Conservation (phyloP, 192 early-diverging fungal species). For the Coemansia sp. region DNA sequence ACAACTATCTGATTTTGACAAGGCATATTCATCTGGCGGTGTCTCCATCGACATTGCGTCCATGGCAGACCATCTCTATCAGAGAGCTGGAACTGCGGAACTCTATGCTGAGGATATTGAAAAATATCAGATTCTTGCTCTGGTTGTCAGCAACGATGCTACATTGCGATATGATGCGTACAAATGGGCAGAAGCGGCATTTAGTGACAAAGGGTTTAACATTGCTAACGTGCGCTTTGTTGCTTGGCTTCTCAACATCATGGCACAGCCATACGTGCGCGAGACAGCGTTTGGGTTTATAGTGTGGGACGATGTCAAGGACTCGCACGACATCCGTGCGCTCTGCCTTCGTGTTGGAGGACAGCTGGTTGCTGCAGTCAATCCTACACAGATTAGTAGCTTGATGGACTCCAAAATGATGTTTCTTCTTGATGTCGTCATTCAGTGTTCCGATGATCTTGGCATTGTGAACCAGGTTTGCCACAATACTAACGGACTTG, state of each 20-base stretch:
- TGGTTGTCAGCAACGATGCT: slow-evolving; percentile 20
- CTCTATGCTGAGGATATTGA: neutral
- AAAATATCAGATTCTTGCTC: slow-evolving; percentile 19
- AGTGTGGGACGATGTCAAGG: slow-evolving; percentile 19
- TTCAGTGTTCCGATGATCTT: slow-evolving; percentile 15
- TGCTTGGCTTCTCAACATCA: slow-evolving; percentile 12
- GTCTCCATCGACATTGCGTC: slow-evolving; percentile 1
- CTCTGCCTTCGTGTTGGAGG: slow-evolving; percentile 16
- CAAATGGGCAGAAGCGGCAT: slow-evolving; percentile 14
- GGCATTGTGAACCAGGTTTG: slow-evolving; percentile 4
- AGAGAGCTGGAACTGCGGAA: neutral
- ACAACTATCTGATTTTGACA: slow-evolving; percentile 8
- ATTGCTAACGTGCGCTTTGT: neutral
- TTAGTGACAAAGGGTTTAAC: neutral
- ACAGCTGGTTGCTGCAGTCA: neutral
- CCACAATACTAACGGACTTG: neutral
- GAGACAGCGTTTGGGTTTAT: slow-evolving; percentile 5
- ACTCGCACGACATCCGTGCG: neutral
- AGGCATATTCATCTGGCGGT: slow-evolving; percentile 2
- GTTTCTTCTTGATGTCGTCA: slow-evolving; percentile 18
- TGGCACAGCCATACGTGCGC: slow-evolving; percentile 3
- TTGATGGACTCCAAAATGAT: slow-evolving; percentile 9
- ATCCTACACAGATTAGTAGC: neutral
- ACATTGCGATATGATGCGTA: slow-evolving; percentile 14
- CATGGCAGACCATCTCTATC: slow-evolving; percentile 19